phyloP scores from a whole-genome alignment of 805 yeast species.

The Huiozyma naganishii region DNA sequence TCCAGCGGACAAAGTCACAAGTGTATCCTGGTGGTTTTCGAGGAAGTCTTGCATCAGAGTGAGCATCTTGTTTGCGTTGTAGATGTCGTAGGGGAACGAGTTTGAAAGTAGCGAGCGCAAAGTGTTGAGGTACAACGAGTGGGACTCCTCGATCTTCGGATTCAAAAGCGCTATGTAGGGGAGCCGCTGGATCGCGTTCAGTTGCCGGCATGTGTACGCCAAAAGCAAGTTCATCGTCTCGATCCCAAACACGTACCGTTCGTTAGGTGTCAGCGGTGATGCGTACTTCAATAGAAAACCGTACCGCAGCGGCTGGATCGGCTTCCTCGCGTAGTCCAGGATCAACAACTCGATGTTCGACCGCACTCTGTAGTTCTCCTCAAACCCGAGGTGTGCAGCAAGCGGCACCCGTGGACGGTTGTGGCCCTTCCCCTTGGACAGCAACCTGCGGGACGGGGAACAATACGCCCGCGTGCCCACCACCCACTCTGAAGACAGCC shows the following conservation, averaged over 20 bases:
- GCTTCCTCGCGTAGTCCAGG: conserved; percentile 41
- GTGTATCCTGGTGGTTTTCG: conserved; percentile 72
- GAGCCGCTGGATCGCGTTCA: conserved; percentile 56
- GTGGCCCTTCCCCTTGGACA: background rate
- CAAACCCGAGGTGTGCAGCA: conserved; percentile 25
- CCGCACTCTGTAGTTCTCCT: conserved; percentile 45
- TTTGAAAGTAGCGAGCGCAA: conserved; percentile 40
- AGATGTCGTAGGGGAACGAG: conserved; percentile 35
- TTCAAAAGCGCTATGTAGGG: conserved; percentile 82
- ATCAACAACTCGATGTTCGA: conserved; percentile 50
- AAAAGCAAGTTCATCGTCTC: conserved; percentile 48
- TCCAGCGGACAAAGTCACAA: conserved; percentile 74
- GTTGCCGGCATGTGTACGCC: conserved; percentile 57
- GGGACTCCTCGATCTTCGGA: conserved; percentile 74
- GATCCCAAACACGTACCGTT: conserved; percentile 33
- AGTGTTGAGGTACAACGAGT: conserved; percentile 62
- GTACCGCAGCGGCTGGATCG: conserved; percentile 43
- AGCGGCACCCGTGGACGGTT: background rate
- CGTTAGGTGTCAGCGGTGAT: conserved; percentile 23
- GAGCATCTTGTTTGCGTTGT: conserved; percentile 46
- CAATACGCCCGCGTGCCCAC: background rate
- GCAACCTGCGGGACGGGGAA: background rate
- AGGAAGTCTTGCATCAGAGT: conserved; percentile 47
- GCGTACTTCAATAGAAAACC: conserved; percentile 38
- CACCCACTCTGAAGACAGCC: too few relatives aligned